These are phyloP conservation scores for Colletotrichum tanaceti DNA, from an alignment of 2,329 filamentous ascomycete genomes.

Conservation along the genomic window DNA sequence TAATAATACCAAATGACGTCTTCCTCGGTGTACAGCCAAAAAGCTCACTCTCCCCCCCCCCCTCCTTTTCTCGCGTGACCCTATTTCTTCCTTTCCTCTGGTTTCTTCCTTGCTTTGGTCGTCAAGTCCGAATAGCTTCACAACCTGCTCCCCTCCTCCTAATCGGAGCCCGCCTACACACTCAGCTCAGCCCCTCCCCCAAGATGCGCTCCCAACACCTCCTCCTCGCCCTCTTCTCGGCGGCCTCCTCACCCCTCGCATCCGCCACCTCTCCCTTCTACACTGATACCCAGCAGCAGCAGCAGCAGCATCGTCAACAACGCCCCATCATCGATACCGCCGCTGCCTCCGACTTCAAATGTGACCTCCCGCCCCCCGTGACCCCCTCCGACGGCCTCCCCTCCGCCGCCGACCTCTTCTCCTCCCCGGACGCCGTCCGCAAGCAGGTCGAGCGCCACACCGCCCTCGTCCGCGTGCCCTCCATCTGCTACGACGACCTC, in stretches of 20 bases:
- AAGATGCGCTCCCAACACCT: slow-evolving; percentile 25
- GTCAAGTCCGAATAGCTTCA: neutral
- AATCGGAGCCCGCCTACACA: neutral
- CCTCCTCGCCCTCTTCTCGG: slow-evolving; percentile 22
- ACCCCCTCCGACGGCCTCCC: slow-evolving; percentile 51
- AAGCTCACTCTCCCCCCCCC: no score
- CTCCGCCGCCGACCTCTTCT: slow-evolving; percentile 49
- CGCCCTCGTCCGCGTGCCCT: slow-evolving; percentile 65
- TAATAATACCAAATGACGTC: slow-evolving; percentile 5
- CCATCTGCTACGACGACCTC: slow-evolving; percentile 67
- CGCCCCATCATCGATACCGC: neutral
- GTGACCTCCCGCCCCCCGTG: slow-evolving; percentile 51
- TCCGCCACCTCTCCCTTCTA: slow-evolving; percentile 6
- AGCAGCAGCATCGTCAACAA: no score
- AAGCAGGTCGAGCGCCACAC: slow-evolving; percentile 63
- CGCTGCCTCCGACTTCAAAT: slow-evolving; percentile 43
- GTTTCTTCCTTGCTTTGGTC: neutral
- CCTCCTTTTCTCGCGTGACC: neutral
- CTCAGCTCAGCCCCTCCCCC: neutral
- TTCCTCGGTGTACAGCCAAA: neutral
- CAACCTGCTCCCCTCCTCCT: neutral
- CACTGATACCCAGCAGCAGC: neutral
- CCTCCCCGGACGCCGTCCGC: slow-evolving; percentile 48
- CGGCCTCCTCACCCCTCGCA: neutral
- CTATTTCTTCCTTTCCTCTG: neutral